Evolutionary conservation across 1,139 yeast species (phyloP).

Genomic region (Suhomyces maxii): DNA sequence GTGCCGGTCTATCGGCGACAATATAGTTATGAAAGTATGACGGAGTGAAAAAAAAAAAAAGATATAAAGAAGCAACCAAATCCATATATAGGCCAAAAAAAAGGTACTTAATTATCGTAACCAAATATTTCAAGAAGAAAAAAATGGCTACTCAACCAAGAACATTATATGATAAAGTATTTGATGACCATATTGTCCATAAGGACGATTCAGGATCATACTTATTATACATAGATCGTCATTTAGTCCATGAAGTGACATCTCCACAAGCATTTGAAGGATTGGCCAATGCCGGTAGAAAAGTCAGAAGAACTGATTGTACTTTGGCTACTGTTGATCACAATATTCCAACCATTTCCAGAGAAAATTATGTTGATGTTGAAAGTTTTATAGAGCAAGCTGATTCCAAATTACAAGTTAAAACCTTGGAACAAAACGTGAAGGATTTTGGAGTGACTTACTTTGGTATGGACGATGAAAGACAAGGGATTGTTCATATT

Average conservation of each 20-base stretch:
- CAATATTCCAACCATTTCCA: slow-evolving; percentile 90
- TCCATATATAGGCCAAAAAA: background rate
- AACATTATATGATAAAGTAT: slow-evolving; percentile 94
- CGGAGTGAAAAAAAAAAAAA: background rate
- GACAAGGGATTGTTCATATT: slow-evolving; percentile 98
- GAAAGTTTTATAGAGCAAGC: slow-evolving; percentile 85
- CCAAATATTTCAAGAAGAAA: background rate
- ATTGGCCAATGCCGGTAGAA: slow-evolving; percentile 78
- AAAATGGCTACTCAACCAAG: slow-evolving; percentile 30
- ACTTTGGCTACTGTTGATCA: slow-evolving; percentile 97
- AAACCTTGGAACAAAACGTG: slow-evolving; percentile 90
- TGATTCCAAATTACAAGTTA: slow-evolving; percentile 89
- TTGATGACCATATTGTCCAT: slow-evolving; percentile 90
- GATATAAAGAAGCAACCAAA: slow-evolving; percentile 4
- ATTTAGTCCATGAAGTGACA: slow-evolving; percentile 95
- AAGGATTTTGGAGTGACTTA: slow-evolving; percentile 84
- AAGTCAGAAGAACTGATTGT: slow-evolving; percentile 89
- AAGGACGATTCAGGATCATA: slow-evolving; percentile 84
- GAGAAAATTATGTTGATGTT: slow-evolving; percentile 71
- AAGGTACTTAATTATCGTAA: background rate
- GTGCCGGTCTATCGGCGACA: slow-evolving; percentile 1
- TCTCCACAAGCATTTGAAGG: slow-evolving; percentile 99
- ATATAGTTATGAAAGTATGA: too few species aligned
- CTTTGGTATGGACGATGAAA: slow-evolving; percentile 89
- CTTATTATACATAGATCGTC: slow-evolving; percentile 90